These are phyloP conservation scores for Bauhinia variegata DNA, from an alignment of 306 rosid genomes.

Conservation along the genomic window DNA sequence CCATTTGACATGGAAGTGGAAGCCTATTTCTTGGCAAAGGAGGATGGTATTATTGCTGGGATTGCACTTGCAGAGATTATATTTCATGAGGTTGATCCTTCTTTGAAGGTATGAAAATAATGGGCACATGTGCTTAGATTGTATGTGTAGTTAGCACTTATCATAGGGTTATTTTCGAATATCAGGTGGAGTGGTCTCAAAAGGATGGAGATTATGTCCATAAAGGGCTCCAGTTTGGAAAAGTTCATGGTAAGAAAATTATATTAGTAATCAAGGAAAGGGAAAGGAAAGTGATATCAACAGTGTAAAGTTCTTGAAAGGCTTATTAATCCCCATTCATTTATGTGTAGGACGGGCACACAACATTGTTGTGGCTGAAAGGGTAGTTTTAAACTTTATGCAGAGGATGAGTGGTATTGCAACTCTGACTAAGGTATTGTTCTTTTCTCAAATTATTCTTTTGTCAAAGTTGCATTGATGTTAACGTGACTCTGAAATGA, in stretches of 20 bases:
- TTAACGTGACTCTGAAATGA: conserved; percentile 2
- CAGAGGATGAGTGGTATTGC: conserved; percentile 99
- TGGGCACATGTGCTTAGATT: conserved; percentile 30
- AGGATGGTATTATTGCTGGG: conserved; percentile 85
- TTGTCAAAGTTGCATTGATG: neutral
- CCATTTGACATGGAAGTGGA: conserved; percentile 79
- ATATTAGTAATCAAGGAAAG: conserved; percentile 9
- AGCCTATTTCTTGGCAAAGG: conserved; percentile 91
- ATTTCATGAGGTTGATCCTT: conserved; percentile 84
- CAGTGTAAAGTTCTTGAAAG: neutral
- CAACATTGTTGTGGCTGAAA: conserved; percentile 80
- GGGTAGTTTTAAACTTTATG: conserved; percentile 91
- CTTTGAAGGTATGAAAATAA: conserved; percentile 59
- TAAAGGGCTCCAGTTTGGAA: conserved; percentile 86
- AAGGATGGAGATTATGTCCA: conserved; percentile 77
- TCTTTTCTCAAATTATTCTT: conserved; percentile 18
- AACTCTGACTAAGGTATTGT: conserved; percentile 75
- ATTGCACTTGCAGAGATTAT: conserved; percentile 83
- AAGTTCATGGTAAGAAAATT: conserved; percentile 66
- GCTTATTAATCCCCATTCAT: conserved; percentile 21
- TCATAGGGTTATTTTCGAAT: conserved; percentile 32
- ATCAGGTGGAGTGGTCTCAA: conserved; percentile 84
- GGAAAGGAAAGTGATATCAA: neutral
- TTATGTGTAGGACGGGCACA: conserved; percentile 75
- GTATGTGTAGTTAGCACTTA: conserved; percentile 28